Conservation (phyloP, 257 asterid genomes). For the Primulina tabacum region DNA sequence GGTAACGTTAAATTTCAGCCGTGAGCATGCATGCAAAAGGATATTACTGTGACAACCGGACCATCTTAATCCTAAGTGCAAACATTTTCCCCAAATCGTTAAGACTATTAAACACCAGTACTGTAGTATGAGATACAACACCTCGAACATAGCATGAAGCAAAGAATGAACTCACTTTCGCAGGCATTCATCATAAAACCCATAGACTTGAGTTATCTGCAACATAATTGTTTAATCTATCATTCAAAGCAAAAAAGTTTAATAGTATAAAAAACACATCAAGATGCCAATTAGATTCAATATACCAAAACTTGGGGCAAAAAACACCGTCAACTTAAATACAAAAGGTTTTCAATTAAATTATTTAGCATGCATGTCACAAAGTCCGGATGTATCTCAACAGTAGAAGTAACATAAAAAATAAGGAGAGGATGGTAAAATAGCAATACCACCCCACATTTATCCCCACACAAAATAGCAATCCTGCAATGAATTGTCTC, state of each 20-base stretch:
- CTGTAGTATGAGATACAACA: slow-evolving; percentile 11
- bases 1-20: neutral
- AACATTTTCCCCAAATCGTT: neutral
- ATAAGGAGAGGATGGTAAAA: slow-evolving; percentile 1
- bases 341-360: neutral
- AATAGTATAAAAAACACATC: neutral
- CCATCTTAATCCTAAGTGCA: neutral
- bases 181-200: slow-evolving; percentile 77
- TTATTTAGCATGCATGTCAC: neutral
- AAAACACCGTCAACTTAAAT: slow-evolving; percentile 1
- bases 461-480: slow-evolving; percentile 1
- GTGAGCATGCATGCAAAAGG: slow-evolving; percentile 4
- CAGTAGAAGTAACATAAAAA: slow-evolving; percentile 1
- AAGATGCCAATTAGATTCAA: slow-evolving; percentile 7
- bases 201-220: slow-evolving; percentile 83
- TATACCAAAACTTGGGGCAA: slow-evolving; percentile 15
- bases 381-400: slow-evolving; percentile 4
- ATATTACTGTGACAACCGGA: neutral
- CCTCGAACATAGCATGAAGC: slow-evolving; percentile 1
- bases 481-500: neutral
- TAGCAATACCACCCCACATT: neutral
- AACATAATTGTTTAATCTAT: slow-evolving; percentile 6
- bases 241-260: slow-evolving; percentile 14
- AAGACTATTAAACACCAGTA: neutral
- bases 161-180: slow-evolving; percentile 56